Percentiles rank a stretch among this genome's conserved stretches.
Conservation (phyloP, 257 asterid genomes). For the Lavandula angustifolia region DNA sequence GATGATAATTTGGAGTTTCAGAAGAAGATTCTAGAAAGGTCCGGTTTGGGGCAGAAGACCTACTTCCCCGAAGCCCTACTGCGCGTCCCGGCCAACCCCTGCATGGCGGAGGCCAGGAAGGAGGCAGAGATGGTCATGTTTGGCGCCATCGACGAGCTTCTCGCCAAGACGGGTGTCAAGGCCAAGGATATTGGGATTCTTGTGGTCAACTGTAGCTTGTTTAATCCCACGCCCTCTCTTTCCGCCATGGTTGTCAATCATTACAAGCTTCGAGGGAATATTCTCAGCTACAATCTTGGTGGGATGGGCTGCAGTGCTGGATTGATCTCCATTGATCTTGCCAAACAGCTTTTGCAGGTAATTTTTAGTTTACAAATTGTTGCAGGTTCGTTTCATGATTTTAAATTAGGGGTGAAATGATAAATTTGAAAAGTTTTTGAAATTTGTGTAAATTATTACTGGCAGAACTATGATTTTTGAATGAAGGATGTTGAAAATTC, state of each 20-base stretch:
- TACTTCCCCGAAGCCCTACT: slow-evolving; percentile 58
- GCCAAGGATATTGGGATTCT: slow-evolving; percentile 73
- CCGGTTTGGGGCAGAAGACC: slow-evolving; percentile 76
- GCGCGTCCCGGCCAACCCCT: slow-evolving; percentile 49
- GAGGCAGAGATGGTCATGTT: slow-evolving; percentile 82
- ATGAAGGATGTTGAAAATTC: too few species aligned
- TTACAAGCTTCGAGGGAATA: slow-evolving; percentile 69
- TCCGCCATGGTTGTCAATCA: slow-evolving; percentile 75
- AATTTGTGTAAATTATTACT: too few species aligned
- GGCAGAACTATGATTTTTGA: too few species aligned
- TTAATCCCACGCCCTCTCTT: slow-evolving; percentile 74
- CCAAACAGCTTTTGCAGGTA: slow-evolving; percentile 77
- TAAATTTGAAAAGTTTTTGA: too few species aligned
- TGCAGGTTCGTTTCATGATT: too few species aligned
- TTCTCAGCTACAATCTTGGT: slow-evolving; percentile 76
- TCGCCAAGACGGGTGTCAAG: slow-evolving; percentile 61
- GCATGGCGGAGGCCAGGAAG: slow-evolving; percentile 62
- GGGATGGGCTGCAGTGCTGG: slow-evolving; percentile 97
- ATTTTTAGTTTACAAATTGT: background rate
- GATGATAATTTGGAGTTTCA: slow-evolving; percentile 60
- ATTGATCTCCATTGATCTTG: slow-evolving; percentile 75
- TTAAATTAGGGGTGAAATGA: too few species aligned
- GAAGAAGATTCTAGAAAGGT: slow-evolving; percentile 58
- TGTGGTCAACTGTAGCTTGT: slow-evolving; percentile 73
- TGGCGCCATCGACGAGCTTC: slow-evolving; percentile 66